Percentiles rank a stretch among this genome's conserved stretches.
phyloP scores from a whole-genome alignment of 352 stramenopile genomes.

The Pythium diclinum region DNA sequence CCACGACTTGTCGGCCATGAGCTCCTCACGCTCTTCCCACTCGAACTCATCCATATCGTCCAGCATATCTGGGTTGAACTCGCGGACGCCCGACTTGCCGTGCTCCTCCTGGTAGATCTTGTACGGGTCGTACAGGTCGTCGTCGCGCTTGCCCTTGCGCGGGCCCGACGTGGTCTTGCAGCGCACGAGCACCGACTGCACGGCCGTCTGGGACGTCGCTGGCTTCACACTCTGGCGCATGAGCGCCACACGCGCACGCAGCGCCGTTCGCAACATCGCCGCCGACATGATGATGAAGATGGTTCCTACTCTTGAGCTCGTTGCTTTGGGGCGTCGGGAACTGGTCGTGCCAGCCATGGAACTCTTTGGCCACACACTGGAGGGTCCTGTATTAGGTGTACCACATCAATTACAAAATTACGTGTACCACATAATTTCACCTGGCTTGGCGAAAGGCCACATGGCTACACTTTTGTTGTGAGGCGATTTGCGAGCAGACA shows the following conservation, averaged over 20 bases:
- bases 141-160: conserved; percentile 15
- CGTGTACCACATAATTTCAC: conserved; percentile 9
- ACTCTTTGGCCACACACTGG: conserved; percentile 9
- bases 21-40: conserved; percentile 71
- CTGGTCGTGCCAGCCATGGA: conserved; percentile 29
- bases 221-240: conserved; percentile 4
- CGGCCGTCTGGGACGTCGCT: background rate
- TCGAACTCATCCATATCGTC: conserved; percentile 52
- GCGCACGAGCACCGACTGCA: conserved; percentile 11
- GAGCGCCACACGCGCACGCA: conserved; percentile 24
- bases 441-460: background rate
- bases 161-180: conserved; percentile 18
- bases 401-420: conserved; percentile 11
- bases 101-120: conserved; percentile 74
- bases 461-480: conserved; percentile 14
- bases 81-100: conserved; percentile 67
- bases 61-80: conserved; percentile 74
- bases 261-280: conserved; percentile 43
- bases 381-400: conserved; percentile 9
- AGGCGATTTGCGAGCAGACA: no score
- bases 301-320: background rate
- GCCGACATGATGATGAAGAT: conserved; percentile 32
- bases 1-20: conserved; percentile 90
- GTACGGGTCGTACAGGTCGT: conserved; percentile 78
- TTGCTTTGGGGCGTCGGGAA: background rate